A percentile compares a stretch with the other conserved stretches of the same genome.
These are phyloP conservation scores for Helicosporidium sp. DNA, from an alignment of 139 green algal species.

Conservation along the genomic window DNA sequence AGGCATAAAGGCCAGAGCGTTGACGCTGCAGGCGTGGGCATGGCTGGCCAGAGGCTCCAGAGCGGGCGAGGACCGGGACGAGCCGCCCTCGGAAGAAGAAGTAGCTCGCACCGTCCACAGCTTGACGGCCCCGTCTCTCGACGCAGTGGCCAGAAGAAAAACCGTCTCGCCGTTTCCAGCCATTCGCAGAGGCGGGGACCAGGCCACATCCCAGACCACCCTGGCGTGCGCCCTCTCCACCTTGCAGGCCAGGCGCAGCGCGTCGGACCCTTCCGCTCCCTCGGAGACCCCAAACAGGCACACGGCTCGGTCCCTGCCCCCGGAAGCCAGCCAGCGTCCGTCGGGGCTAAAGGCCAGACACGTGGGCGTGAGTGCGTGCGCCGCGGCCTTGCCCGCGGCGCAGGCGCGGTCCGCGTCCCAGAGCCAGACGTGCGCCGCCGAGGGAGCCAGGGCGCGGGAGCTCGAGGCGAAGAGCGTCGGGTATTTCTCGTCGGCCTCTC, in stretches of 20 bases:
- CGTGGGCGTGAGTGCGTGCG: slow-evolving; percentile 79
- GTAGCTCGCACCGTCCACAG: slow-evolving; percentile 24
- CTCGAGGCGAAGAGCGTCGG: slow-evolving; percentile 66
- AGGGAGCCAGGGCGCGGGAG: slow-evolving; percentile 29
- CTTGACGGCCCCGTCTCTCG: slow-evolving; percentile 52
- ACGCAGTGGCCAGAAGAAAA: slow-evolving; percentile 56
- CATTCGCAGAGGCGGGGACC: no score
- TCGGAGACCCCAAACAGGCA: no score
- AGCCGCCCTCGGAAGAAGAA: not conserved
- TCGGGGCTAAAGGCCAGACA: slow-evolving; percentile 63
- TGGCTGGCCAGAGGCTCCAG: no score
- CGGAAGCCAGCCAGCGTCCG: slow-evolving; percentile 38
- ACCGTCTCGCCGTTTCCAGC: slow-evolving; percentile 20
- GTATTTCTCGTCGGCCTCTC: no score
- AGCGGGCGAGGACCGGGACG: no score
- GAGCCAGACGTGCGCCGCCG: slow-evolving; percentile 39
- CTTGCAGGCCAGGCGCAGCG: slow-evolving; percentile 5
- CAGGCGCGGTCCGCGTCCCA: slow-evolving; percentile 43
- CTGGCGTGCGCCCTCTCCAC: slow-evolving; percentile 50
- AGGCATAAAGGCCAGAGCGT: not conserved
- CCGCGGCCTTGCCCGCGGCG: slow-evolving; percentile 18
- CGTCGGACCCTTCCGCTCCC: no score
- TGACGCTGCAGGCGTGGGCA: no score
- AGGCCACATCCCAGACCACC: slow-evolving; percentile 56
- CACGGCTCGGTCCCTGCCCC: slow-evolving; percentile 33